Percentiles rank a stretch among this genome's conserved stretches.
These are phyloP conservation scores for Cercospora beticola DNA, from an alignment of 2,329 filamentous ascomycete genomes.

Conservation along the genomic window DNA sequence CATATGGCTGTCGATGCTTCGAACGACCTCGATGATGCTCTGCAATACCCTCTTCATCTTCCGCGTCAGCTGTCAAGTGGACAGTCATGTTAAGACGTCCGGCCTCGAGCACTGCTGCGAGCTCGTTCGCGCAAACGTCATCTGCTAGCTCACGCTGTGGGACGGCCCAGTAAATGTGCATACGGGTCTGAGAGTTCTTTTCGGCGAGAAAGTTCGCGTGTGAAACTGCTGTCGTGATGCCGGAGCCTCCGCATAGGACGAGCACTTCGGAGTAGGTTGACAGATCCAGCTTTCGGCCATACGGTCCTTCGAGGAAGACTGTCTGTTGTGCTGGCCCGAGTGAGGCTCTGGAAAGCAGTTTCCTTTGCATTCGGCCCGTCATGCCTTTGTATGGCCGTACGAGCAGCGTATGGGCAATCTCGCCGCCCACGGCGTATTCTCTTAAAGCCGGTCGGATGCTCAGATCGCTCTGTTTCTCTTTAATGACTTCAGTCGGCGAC, in stretches of 20 bases:
- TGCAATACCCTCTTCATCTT: slow-evolving; percentile 7
- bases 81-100: slow-evolving; percentile 24
- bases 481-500: slow-evolving; percentile 2
- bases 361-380: slow-evolving; percentile 47
- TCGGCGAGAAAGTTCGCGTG: slow-evolving; percentile 23
- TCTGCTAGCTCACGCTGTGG: slow-evolving; percentile 20
- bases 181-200: slow-evolving; percentile 3
- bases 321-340: slow-evolving; percentile 30
- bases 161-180: slow-evolving; percentile 26
- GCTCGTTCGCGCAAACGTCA: slow-evolving; percentile 24
- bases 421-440: background rate
- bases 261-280: slow-evolving; percentile 43
- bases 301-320: slow-evolving; percentile 53
- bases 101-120: slow-evolving; percentile 13
- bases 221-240: slow-evolving; percentile 47
- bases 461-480: slow-evolving; percentile 10
- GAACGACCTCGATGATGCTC: background rate
- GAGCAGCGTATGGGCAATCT: slow-evolving; percentile 45
- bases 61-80: slow-evolving; percentile 22
- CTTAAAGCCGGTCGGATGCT: slow-evolving; percentile 14
- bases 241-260: slow-evolving; percentile 51
- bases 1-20: slow-evolving; percentile 5
- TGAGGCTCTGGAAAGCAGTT: slow-evolving; percentile 34
- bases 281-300: slow-evolving; percentile 46
- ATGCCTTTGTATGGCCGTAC: slow-evolving; percentile 54